Evolutionary conservation across 2,329 filamentous ascomycete species (phyloP), one percentile per base, ranked within the genome.

Genomic region (Amauroascus niger): DNA sequence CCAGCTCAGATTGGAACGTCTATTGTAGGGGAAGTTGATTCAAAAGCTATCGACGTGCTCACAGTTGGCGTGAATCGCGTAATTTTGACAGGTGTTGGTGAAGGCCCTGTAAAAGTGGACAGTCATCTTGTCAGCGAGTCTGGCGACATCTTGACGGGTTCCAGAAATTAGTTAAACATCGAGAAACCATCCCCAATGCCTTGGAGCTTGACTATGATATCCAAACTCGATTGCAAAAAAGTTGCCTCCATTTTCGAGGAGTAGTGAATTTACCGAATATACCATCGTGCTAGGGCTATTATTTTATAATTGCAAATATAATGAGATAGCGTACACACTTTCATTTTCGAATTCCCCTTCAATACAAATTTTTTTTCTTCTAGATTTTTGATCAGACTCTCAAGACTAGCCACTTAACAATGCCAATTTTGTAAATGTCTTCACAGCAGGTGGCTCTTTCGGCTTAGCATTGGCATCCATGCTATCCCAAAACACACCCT

Each of bases 61-160:
- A 83, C 83, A 72, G 79, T 82, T 39, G 93, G 93, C 24, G 83
- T 98, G 4, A 88, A 84, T 70, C 81, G 90, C 59, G 84, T 98
- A 35, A 98, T 98, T 61, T 74, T 90, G 74, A 97, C 94, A 1
- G 79, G 84, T 50, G 93, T 98, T 41, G 93, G 93, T 1, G 88
- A 94, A 67, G 93, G 91, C 0, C 93, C 93, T 0, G 72, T 85
- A 59, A 87, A 81, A 76, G 87, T 88, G 3, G 79, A 91, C 14
- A 80, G 91, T 66, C 83, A 84, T 65, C 72, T 96, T 57, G 79
- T 94, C 57, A 80, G 79, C 58, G 84, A 83, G 65, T 77, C 80
- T 53, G 85, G 85, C 13, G 72, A 79, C 61, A 66, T 70, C 51
- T 59, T 71, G 56, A 60, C 45, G 52, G 57, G 61, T 55, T 63